Conservation (phyloP, 352 stramenopile genomes). For the Phytophthora hibernalis region DNA sequence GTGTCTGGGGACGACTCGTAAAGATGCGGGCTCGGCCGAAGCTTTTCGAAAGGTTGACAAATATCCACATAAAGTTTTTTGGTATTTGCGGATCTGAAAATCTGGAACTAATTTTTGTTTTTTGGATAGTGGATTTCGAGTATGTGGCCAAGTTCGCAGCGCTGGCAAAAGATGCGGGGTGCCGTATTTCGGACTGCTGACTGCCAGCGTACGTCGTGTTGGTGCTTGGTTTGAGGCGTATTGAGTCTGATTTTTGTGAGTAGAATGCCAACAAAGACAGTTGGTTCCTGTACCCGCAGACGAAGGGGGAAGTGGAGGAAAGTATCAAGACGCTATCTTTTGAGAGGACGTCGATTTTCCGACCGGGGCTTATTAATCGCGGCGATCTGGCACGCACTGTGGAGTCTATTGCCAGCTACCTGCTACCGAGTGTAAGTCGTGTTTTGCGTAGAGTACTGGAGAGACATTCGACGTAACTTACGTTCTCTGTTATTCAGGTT, state of each 20-base stretch:
- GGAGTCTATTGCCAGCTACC: conserved; percentile 52
- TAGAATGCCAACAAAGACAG: conserved; percentile 69
- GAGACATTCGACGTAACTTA: neutral
- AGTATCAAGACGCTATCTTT: conserved; percentile 60
- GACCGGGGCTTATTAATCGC: conserved; percentile 63
- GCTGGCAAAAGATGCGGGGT: conserved; percentile 47
- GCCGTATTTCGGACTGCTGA: conserved; percentile 72
- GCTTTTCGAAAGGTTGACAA: conserved; percentile 67
- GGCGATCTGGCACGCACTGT: conserved; percentile 54
- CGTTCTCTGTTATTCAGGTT: conserved; percentile 40
- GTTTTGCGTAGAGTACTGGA: neutral
- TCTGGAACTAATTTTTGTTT: conserved; percentile 11
- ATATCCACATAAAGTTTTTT: too few species aligned
- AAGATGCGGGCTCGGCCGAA: conserved; percentile 64
- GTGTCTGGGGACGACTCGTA: conserved; percentile 75
- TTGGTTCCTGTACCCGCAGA: conserved; percentile 80
- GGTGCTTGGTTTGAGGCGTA: neutral
- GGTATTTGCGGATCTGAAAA: neutral
- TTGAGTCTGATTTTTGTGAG: conserved; percentile 3
- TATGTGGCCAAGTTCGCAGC: conserved; percentile 64
- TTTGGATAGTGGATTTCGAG: conserved; percentile 63
- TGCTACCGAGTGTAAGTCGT: conserved; percentile 55
- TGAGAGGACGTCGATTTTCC: conserved; percentile 65
- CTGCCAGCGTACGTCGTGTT: conserved; percentile 47
- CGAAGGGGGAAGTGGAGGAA: conserved; percentile 73